Evolutionary conservation across 768 basidiomycete genomes (phyloP).

Genomic region (Pholiota conissans): DNA sequence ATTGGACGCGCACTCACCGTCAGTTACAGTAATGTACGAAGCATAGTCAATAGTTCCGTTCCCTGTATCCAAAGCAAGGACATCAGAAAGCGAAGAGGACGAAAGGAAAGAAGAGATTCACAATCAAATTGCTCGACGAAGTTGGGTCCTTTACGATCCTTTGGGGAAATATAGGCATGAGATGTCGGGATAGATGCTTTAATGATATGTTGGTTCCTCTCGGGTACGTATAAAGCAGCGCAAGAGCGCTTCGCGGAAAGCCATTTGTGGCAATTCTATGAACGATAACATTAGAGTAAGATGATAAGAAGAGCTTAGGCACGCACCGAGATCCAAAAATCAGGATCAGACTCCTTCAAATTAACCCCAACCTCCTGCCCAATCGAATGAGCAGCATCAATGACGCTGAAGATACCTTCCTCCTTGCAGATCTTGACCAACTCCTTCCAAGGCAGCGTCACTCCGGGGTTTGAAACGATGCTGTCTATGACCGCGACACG

Average conservation of each 20-base stretch:
- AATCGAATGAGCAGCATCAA: conserved; percentile 83
- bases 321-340: conserved; percentile 78
- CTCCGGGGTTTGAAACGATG: conserved; percentile 65
- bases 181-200: conserved; percentile 61
- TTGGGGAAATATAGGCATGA: conserved; percentile 48
- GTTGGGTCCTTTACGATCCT: conserved; percentile 31
- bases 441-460: conserved; percentile 74
- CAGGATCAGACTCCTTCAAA: conserved; percentile 55
- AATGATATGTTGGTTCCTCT: conserved; percentile 61
- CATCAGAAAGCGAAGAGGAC: too few relatives aligned
- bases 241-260: conserved; percentile 66
- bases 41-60: conserved; percentile 61
- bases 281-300: background rate
- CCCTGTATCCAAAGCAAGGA: conserved; percentile 42
- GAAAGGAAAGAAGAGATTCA: too few relatives aligned
- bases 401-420: conserved; percentile 61
- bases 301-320: background rate
- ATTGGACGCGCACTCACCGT: conserved; percentile 38
- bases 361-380: conserved; percentile 74
- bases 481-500: conserved; percentile 71
- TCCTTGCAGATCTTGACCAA: conserved; percentile 65
- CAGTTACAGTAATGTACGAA: conserved; percentile 51
- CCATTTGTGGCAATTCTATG: conserved; percentile 87
- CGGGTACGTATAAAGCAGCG: conserved; percentile 75
- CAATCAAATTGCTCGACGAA: conserved; percentile 58